Base-by-base conservation (phyloP, 345 rosid species). In the Hypericum androsaemum region DNA sequence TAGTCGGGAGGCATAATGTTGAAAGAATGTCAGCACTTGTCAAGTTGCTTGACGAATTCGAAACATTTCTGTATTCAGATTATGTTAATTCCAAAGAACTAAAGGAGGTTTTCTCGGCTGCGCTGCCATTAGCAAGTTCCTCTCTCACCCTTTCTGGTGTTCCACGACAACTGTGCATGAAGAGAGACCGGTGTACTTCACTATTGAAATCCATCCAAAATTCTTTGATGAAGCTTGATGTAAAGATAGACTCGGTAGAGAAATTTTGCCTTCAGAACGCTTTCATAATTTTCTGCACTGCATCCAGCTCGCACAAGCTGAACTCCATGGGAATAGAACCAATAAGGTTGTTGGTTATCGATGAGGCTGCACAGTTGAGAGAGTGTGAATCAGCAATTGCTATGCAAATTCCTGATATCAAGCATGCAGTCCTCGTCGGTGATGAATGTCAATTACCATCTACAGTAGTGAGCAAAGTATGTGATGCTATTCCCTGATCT, bases 351-450 rank as follows among this genome's bases (percentile, higher is more conserved):
- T 48, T 79, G 47, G 70, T 79, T 10, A 59, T 79, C 0, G 81
- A 79, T 17, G 84, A 79, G 69, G 84, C 84, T 28, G 75, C 81
- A 17, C 81, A 79, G 71, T 55, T 76, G 15, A 79, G 73, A 68
- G 84, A 79, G 61, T 76, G 77, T 12, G 84, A 79, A 17, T 79
- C 81, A 17, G 47, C 72, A 0, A 76, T 73, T 37, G 70, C 84
- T 6, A 61, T 79, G 46, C 79, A 73, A 62, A 73, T 73, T 36
- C 58, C 64, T 0, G 77, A 77, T 38, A 62, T 79, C 32, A 62
- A 50, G 5, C 75, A 66, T n/a, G 74, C 77, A 0, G 36, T 79
- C 64, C 69, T 79, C 2, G 53, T 79, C 1, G 84, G 81, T 0
- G 84, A 79, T 15, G 77, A 79, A 44, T 54, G 53, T 13, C 84